Conservation (phyloP, 2,329 filamentous ascomycete genomes). For the Aureobasidium vineae region DNA sequence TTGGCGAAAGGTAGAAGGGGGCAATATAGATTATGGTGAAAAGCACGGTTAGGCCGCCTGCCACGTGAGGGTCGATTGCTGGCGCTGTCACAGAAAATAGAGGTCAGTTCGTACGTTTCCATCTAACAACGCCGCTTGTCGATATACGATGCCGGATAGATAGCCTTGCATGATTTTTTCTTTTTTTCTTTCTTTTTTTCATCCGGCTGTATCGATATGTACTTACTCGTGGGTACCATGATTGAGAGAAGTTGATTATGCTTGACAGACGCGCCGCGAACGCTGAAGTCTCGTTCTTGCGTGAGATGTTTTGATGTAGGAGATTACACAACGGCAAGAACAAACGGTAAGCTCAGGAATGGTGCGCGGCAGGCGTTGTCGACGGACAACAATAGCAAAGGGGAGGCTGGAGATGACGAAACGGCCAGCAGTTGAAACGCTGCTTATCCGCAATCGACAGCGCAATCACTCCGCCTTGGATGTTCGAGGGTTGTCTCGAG, state of each 20-base stretch:
- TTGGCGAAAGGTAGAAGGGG: constrained; percentile 80
- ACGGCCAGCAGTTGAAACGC: constrained; percentile 26
- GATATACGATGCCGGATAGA: constrained; percentile 19
- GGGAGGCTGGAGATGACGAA: constrained; percentile 26
- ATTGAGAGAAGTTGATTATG: background rate
- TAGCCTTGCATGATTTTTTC: background rate
- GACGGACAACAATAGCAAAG: constrained; percentile 20
- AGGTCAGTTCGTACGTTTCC: constrained; percentile 11
- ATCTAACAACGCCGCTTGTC: constrained; percentile 19
- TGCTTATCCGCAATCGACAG: constrained; percentile 22
- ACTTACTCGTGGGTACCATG: constrained; percentile 24
- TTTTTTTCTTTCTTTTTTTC: background rate
- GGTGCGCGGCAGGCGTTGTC: constrained; percentile 7
- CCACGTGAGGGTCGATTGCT: constrained; percentile 11
- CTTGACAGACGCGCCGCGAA: constrained; percentile 1
- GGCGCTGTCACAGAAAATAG: constrained; percentile 11
- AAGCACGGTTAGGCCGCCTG: constrained; percentile 46
- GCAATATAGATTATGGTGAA: constrained; percentile 89
- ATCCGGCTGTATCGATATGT: constrained; percentile 5
- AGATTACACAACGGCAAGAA: constrained; percentile 20
- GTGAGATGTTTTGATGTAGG: constrained; percentile 16
- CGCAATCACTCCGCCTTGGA: constrained; percentile 1
- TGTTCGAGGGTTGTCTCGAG: constrained; percentile 12
- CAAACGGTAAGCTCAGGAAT: constrained; percentile 14
- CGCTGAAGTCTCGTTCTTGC: constrained; percentile 10